Base-by-base conservation (phyloP, 2,329 filamentous ascomycete species). In the Talaromyces rugulosus region DNA sequence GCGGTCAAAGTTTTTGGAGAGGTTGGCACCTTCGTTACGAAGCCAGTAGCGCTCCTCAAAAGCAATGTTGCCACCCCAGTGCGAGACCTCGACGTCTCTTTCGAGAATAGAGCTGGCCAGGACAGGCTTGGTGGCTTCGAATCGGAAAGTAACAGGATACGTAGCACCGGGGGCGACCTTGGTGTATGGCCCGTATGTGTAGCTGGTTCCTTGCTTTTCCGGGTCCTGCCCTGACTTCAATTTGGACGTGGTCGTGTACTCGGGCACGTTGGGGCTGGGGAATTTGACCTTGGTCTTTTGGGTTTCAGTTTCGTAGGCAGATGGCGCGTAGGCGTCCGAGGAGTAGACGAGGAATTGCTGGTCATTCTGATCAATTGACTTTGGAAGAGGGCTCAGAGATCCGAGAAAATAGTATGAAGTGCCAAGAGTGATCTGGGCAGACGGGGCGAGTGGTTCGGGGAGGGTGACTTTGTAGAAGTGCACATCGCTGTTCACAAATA, bases 251-350 rank as follows among this genome's bases (percentile, higher is more conserved):
- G 85, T 88, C 59, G 92, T 96, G 77, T 91, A 96, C 72, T 97
- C 92, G 62, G 92, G 90, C 31, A 96, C 84, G 69, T 91, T 88
- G 66, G 84, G 80, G 60, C 86, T 89, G 55, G 90, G 85, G 69
- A 96, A 88, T 81, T 97, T 97, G 78, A 99, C 79, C 78, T 98
- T 96, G 44, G 95, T 98, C 86, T 97, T 97, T 77, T 99, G 95
- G 81, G 96, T 96, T 70, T 85, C 76, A 14, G 92, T 97, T 18
- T 84, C 80, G 80, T 99, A 99, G 64, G 89, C 88, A 9, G 91
- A 96, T 16, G 88, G 89, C 54, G 83, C 85, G 78, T 96, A 96
- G 67, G 90, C 90, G 64, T 91, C 94, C 81, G 96, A 96, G 61
- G 87, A 83, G 81, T 96, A 92, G 61, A 86, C 83, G 59, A 99